Conservation (phyloP, 1,284 basidiomycete genomes). For the Ceratobasidium sp. region DNA sequence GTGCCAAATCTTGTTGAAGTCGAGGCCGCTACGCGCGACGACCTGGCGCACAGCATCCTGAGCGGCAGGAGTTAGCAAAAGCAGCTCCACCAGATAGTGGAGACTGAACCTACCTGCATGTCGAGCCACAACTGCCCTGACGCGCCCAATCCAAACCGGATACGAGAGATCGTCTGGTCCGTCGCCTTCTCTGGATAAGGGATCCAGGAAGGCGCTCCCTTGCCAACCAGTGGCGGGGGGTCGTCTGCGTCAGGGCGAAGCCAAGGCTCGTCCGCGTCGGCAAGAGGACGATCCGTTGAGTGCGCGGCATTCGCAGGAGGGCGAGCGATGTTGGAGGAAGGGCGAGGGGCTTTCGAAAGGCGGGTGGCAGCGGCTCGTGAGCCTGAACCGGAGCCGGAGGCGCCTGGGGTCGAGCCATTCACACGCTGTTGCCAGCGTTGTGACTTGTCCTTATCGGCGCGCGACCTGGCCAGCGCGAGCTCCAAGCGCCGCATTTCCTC, state of each 20-base stretch:
- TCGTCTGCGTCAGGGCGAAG: background rate
- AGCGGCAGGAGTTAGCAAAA: background rate
- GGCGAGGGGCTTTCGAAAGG: background rate
- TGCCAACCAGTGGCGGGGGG: background rate
- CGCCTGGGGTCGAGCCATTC: conserved; percentile 1
- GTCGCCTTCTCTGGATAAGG: background rate
- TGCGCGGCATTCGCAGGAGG: background rate
- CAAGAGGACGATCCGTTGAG: background rate
- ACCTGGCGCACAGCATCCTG: conserved; percentile 8
- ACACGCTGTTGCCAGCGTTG: background rate
- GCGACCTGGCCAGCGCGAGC: background rate
- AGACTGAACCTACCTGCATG: background rate
- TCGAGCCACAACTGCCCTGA: background rate
- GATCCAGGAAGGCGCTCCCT: background rate
- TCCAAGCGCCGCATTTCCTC: background rate
- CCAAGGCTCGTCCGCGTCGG: background rate
- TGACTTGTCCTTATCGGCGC: background rate
- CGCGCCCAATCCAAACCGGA: conserved; percentile 13
- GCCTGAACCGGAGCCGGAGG: conserved; percentile 1
- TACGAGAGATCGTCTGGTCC: background rate
- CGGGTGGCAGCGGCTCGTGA: background rate
- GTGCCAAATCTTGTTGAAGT: background rate
- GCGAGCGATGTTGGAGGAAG: background rate
- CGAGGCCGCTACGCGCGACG: background rate
- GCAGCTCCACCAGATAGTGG: too few species aligned